Conservation (phyloP, 192 early-diverging fungal species). For the Kickxella alabastrina region DNA sequence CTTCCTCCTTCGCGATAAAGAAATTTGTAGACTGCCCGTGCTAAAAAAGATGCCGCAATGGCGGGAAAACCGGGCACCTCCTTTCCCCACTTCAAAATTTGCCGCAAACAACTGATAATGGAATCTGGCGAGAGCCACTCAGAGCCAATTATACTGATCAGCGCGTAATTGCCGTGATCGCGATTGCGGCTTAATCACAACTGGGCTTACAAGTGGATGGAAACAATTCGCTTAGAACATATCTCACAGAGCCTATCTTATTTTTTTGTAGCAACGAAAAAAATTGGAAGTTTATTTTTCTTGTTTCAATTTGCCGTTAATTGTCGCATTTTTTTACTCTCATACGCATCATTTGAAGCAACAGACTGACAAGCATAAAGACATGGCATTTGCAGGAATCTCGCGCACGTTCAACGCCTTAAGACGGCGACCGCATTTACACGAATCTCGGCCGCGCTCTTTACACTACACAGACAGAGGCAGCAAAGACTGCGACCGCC, state of each 20-base stretch:
- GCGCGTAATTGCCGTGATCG: neutral
- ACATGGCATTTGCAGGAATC: constrained; percentile 3
- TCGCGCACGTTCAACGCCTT: neutral
- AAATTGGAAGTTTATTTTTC: too few relatives aligned
- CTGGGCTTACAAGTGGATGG: too few relatives aligned
- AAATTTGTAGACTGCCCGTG: neutral
- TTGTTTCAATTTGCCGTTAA: neutral
- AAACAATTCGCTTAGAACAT: too few relatives aligned
- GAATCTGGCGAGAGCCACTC: too few relatives aligned
- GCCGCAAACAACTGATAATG: neutral
- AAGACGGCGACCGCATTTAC: neutral
- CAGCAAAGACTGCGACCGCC: neutral
- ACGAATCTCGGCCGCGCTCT: constrained; percentile 7
- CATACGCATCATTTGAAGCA: too few relatives aligned
- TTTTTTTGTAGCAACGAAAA: too few relatives aligned
- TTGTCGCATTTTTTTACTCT: neutral
- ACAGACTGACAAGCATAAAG: too few relatives aligned
- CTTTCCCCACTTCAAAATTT: neutral
- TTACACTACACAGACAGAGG: constrained; percentile 2
- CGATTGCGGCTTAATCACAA: neutral
- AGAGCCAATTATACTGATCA: neutral
- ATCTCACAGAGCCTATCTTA: too few relatives aligned
- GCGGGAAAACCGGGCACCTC: neutral
- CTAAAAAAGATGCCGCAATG: neutral
- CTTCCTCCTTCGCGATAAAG: too few relatives aligned